Conservation (phyloP, 805 yeast species). For the Wickerhamomyces queroliae region DNA sequence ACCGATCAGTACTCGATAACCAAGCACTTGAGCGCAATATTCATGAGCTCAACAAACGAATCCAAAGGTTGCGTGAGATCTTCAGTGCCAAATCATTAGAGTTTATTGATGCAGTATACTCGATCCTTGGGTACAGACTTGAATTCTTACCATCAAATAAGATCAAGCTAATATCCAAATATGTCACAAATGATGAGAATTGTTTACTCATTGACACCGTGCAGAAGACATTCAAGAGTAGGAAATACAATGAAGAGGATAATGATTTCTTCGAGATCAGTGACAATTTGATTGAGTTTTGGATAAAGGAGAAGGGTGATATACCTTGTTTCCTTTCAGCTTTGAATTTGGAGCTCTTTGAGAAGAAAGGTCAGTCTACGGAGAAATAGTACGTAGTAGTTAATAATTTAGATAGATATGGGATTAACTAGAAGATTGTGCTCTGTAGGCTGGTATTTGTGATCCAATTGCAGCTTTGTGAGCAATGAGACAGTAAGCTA, state of each 20-base stretch:
- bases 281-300: slow-evolving; percentile 51
- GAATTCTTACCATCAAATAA: slow-evolving; percentile 57
- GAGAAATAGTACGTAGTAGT: background rate
- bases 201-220: slow-evolving; percentile 53
- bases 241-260: slow-evolving; percentile 28
- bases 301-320: slow-evolving; percentile 65
- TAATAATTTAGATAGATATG: too few relatives aligned
- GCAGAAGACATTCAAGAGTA: slow-evolving; percentile 48
- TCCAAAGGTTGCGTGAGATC: slow-evolving; percentile 45
- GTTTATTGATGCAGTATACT: slow-evolving; percentile 59
- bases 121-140: slow-evolving; percentile 65
- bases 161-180: slow-evolving; percentile 49
- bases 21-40: slow-evolving; percentile 40
- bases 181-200: slow-evolving; percentile 31
- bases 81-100: slow-evolving; percentile 66
- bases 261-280: slow-evolving; percentile 26
- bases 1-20: slow-evolving; percentile 52
- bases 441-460: too few relatives aligned
- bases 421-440: too few relatives aligned
- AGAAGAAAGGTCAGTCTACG: slow-evolving; percentile 22
- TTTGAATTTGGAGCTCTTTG: slow-evolving; percentile 60
- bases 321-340: slow-evolving; percentile 78
- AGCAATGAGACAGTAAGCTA: too few relatives aligned
- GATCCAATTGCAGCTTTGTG: too few relatives aligned
- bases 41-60: slow-evolving; percentile 44